These are phyloP conservation scores for Litchi chinensis DNA, from an alignment of 345 rosid genomes.

Conservation along the genomic window DNA sequence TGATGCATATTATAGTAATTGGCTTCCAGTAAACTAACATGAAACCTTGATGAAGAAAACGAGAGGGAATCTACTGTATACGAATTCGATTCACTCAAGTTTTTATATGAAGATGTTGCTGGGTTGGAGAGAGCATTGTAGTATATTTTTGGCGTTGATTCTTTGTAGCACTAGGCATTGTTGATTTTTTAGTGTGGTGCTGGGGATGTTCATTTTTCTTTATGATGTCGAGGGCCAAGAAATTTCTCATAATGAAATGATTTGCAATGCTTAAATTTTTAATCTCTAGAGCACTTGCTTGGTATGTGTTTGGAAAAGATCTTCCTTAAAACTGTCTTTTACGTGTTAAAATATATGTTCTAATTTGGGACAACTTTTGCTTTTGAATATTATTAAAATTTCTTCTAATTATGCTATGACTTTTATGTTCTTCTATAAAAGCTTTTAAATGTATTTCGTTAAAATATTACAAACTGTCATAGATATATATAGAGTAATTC, in stretches of 20 bases:
- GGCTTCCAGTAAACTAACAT: slow-evolving; percentile 8
- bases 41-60: neutral
- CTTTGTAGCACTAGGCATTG: slow-evolving; percentile 26
- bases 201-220: neutral
- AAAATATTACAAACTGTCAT: too few relatives aligned
- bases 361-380: too few relatives aligned
- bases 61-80: slow-evolving; percentile 1
- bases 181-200: neutral
- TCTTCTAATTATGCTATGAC: too few relatives aligned
- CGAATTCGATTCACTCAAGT: slow-evolving; percentile 13
- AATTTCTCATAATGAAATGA: neutral
- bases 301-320: neutral
- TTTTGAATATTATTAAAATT: too few relatives aligned
- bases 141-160: slow-evolving; percentile 9
- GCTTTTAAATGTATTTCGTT: too few relatives aligned
- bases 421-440: too few relatives aligned
- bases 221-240: neutral
- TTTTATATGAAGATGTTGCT: slow-evolving; percentile 15
- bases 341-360: neutral
- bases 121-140: slow-evolving; percentile 25
- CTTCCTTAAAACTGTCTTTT: neutral
- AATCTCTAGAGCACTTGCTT: neutral
- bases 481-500: too few relatives aligned
- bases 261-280: neutral
- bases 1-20: slow-evolving; percentile 4